Base-by-base conservation (phyloP, 73 alveolate genomes). In the Diophrys appendiculata region DNA sequence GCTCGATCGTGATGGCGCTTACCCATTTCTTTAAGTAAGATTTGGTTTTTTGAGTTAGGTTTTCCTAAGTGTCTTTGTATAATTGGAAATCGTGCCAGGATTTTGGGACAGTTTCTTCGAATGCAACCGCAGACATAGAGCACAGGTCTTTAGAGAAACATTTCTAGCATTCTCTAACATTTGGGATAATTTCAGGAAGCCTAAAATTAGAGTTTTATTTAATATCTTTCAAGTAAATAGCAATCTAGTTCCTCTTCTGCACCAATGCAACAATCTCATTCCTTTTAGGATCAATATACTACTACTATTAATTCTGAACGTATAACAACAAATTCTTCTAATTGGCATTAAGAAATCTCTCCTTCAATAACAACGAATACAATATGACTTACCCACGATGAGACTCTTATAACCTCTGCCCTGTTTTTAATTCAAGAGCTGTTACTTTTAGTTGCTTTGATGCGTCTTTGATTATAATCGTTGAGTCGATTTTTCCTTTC, bases 381-480 rank as follows among this genome's bases (percentile, higher is more conserved):
- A 87, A 84, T 24, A 81, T 27, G 2, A 87, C 94, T 73, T 87
- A 86, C 0, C 89, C 94, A 33, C 81, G 35, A 68, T 87, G 85
- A 5, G 79, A 54, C 25, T 22, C 32, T 3, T 70, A 30, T 68
- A 78, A 75, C 23, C 65, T 23, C 54, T 69, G 80, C n/a, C 94
- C 94, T 2, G 94, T 87, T 54, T 87, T 87, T 24, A 87, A 43
- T 68, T 87, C 94, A 0, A 87, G 74, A 11, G 94, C 94, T 1
- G 90, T 80, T 18, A 73, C 68, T 60, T 69, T 77, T 1, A 11
- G 23, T 23, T 71, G 30, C 22, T 83, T 83, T 23, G 35, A 26
- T 13, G 24, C 3, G 73, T 87, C 94, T 60, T 68, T 52, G 28
- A 87, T 55, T 18, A 33, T 64, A 0, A 72, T 78, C 5, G 94